phyloP scores from a whole-genome alignment of 2,329 filamentous ascomycete species.

The Cladophialophora chaetospira region DNA sequence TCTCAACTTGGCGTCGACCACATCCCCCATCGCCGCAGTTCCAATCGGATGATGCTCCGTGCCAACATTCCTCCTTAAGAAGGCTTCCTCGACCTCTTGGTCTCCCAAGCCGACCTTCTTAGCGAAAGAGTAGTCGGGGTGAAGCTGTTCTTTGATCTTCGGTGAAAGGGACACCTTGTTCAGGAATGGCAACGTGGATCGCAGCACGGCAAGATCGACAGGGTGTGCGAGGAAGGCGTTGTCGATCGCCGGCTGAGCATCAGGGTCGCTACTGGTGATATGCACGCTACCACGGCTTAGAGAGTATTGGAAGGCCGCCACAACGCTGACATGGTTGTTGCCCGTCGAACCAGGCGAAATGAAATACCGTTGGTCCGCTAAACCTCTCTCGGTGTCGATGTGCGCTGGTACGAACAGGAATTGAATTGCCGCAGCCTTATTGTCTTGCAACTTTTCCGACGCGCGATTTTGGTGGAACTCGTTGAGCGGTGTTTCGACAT shows the following conservation, averaged over 20 bases:
- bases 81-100: background rate
- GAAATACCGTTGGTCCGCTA: slow-evolving; percentile 9
- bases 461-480: slow-evolving; percentile 1
- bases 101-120: background rate
- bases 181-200: slow-evolving; percentile 15
- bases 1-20: slow-evolving; percentile 35
- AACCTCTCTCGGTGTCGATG: slow-evolving; percentile 7
- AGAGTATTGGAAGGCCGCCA: slow-evolving; percentile 39
- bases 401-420: slow-evolving; percentile 13
- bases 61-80: slow-evolving; percentile 1
- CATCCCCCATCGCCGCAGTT: slow-evolving; percentile 41
- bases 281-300: slow-evolving; percentile 54
- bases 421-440: slow-evolving; percentile 6
- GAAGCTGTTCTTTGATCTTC: background rate
- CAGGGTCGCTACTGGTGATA: slow-evolving; percentile 37
- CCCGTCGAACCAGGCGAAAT: background rate
- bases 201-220: slow-evolving; percentile 47
- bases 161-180: slow-evolving; percentile 11
- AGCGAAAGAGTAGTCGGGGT: background rate
- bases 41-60: slow-evolving; percentile 35
- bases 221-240: slow-evolving; percentile 47
- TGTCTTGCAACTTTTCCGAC: slow-evolving; percentile 5
- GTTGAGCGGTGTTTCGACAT: background rate
- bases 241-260: slow-evolving; percentile 45
- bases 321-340: slow-evolving; percentile 14